These are phyloP conservation scores for Ceratobasidium sp. DNA, from an alignment of 1,284 basidiomycete genomes.

Conservation along the genomic window DNA sequence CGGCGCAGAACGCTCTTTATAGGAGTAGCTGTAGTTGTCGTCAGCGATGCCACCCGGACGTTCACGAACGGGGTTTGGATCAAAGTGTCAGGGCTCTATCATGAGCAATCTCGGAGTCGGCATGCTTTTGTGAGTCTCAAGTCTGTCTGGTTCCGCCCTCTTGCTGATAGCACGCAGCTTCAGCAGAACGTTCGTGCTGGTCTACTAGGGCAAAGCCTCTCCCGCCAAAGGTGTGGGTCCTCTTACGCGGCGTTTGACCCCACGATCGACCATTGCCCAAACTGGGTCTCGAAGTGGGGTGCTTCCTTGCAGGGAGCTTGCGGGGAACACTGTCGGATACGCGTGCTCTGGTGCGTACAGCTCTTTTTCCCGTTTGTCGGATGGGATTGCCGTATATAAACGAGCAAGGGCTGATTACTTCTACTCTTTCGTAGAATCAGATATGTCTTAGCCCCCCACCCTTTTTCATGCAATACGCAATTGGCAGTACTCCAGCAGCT, in stretches of 20 bases:
- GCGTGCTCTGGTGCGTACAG: slow-evolving; percentile 88
- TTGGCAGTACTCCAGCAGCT: slow-evolving; percentile 87
- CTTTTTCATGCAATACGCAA: slow-evolving; percentile 89
- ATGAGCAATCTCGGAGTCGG: slow-evolving; percentile 95
- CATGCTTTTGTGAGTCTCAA: slow-evolving; percentile 79
- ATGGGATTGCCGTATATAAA: neutral
- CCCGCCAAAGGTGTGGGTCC: slow-evolving; percentile 88
- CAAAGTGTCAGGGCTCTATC: slow-evolving; percentile 90
- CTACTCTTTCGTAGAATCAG: slow-evolving; percentile 87
- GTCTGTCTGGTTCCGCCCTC: slow-evolving; percentile 17
- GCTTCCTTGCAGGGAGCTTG: slow-evolving; percentile 97
- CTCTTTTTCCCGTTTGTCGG: slow-evolving; percentile 15
- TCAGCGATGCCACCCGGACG: slow-evolving; percentile 93
- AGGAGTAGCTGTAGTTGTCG: slow-evolving; percentile 89
- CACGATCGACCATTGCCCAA: slow-evolving; percentile 30
- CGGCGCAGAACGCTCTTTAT: slow-evolving; percentile 88
- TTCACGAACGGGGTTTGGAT: slow-evolving; percentile 84
- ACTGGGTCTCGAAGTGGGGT: slow-evolving; percentile 76
- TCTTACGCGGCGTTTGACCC: slow-evolving; percentile 36
- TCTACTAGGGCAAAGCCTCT: slow-evolving; percentile 97
- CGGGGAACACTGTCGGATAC: slow-evolving; percentile 94
- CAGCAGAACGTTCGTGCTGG: slow-evolving; percentile 92
- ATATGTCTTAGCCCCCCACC: slow-evolving; percentile 89
- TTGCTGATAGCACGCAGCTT: slow-evolving; percentile 23
- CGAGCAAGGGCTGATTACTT: slow-evolving; percentile 93